Evolutionary conservation across 2,329 filamentous ascomycete species (phyloP).

Genomic region (Trichophyton rubrum): DNA sequence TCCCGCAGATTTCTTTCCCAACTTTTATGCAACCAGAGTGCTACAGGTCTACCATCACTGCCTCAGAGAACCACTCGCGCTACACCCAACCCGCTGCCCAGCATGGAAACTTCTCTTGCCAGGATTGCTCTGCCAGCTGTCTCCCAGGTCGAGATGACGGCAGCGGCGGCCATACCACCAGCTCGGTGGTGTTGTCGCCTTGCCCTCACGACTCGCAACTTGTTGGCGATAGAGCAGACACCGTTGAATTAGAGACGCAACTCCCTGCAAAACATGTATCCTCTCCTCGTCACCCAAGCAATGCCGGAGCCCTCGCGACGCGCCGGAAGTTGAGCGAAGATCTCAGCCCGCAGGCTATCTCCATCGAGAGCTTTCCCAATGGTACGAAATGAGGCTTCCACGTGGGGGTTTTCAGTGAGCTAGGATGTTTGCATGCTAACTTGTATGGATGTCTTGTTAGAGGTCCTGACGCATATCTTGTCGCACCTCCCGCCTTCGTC

Average conservation of each 20-base stretch:
- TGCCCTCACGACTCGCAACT: conserved; percentile 15
- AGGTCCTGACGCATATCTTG: conserved; percentile 81
- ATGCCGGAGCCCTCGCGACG: conserved; percentile 39
- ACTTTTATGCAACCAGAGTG: conserved; percentile 56
- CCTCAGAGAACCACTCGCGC: conserved; percentile 31
- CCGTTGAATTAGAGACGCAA: conserved; percentile 10
- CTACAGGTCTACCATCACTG: conserved; percentile 31
- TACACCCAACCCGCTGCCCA: conserved; percentile 35
- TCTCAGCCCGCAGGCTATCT: conserved; percentile 17
- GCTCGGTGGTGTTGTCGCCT: conserved; percentile 10
- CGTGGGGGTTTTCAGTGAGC: conserved; percentile 7
- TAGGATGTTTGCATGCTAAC: conserved; percentile 2
- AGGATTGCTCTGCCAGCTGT: conserved; percentile 33
- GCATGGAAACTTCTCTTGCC: conserved; percentile 44
- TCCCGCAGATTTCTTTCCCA: conserved; percentile 21
- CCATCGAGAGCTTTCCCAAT: conserved; percentile 59
- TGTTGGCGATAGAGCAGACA: background rate
- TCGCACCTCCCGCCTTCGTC: conserved; percentile 82
- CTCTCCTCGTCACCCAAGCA: conserved; percentile 40
- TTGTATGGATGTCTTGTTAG: conserved; percentile 37
- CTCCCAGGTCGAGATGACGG: conserved; percentile 30
- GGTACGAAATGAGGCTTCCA: conserved; percentile 41
- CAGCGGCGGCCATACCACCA: conserved; percentile 20
- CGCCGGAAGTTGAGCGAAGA: conserved; percentile 21
- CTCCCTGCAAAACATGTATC: conserved; percentile 25